phyloP scores from a whole-genome alignment of 2,329 filamentous ascomycete species.

The Colletotrichum melonis region DNA sequence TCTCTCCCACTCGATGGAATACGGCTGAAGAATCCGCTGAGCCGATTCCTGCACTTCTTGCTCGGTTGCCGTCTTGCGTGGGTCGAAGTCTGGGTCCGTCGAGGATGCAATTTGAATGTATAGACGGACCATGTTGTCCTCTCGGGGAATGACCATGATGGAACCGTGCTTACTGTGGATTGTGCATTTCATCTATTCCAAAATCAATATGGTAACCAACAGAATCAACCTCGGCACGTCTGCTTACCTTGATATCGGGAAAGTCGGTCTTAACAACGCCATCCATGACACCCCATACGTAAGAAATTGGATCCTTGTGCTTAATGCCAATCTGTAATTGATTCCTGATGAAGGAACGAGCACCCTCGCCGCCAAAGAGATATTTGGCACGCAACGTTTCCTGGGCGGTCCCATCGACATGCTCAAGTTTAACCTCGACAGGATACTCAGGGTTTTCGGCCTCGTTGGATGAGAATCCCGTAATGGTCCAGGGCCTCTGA shows the following conservation, averaged over 20 bases:
- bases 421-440: slow-evolving; percentile 81
- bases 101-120: slow-evolving; percentile 76
- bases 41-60: slow-evolving; percentile 73
- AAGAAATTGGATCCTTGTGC: slow-evolving; percentile 75
- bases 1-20: slow-evolving; percentile 73
- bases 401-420: slow-evolving; percentile 76
- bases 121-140: slow-evolving; percentile 71
- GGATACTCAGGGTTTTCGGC: slow-evolving; percentile 74
- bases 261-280: slow-evolving; percentile 79
- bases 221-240: neutral
- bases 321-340: slow-evolving; percentile 77
- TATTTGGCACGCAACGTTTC: slow-evolving; percentile 79
- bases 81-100: slow-evolving; percentile 70
- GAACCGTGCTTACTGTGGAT: slow-evolving; percentile 81
- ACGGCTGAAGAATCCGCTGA: slow-evolving; percentile 74
- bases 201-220: neutral
- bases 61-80: slow-evolving; percentile 71
- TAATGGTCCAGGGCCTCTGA: slow-evolving; percentile 74
- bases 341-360: slow-evolving; percentile 73
- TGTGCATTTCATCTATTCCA: slow-evolving; percentile 73
- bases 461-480: slow-evolving; percentile 69
- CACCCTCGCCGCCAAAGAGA: slow-evolving; percentile 78
- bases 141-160: slow-evolving; percentile 82
- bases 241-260: slow-evolving; percentile 76
- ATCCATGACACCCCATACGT: slow-evolving; percentile 84